A percentile compares a stretch with the other conserved stretches of the same genome.
Conservation (phyloP, 768 basidiomycete species). For the Tephrocybe sp. region DNA sequence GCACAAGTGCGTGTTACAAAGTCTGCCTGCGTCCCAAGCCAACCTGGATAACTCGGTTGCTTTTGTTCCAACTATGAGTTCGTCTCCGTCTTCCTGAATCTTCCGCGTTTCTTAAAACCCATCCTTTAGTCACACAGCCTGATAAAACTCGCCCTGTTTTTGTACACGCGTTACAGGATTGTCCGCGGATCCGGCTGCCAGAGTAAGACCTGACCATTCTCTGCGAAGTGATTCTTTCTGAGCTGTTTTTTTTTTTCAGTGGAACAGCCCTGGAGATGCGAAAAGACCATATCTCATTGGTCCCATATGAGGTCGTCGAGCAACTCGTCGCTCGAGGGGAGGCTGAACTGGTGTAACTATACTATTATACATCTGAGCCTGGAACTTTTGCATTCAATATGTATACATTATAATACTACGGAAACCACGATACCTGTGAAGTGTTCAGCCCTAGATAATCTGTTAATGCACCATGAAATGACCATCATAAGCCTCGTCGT, state of each 20-base stretch:
- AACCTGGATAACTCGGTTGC: conserved; percentile 73
- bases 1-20: conserved; percentile 76
- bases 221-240: background rate
- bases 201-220: conserved; percentile 47
- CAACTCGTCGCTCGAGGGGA: conserved; percentile 70
- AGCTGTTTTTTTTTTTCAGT: conserved; percentile 28
- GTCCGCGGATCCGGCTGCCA: conserved; percentile 64
- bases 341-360: conserved; percentile 67
- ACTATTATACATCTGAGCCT: background rate
- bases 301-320: conserved; percentile 76
- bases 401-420: conserved; percentile 19
- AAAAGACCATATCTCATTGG: conserved; percentile 79
- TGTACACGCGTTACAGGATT: conserved; percentile 72
- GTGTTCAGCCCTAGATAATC: conserved; percentile 17
- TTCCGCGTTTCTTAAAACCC: background rate
- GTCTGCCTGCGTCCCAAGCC: conserved; percentile 74
- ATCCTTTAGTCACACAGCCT: conserved; percentile 66
- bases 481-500: conserved; percentile 45
- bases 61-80: conserved; percentile 77
- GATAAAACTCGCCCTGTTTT: conserved; percentile 79
- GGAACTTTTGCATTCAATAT: conserved; percentile 11
- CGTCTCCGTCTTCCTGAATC: conserved; percentile 23
- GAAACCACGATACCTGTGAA: conserved; percentile 4
- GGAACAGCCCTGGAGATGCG: conserved; percentile 73
- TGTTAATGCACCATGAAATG: conserved; percentile 33